Evolutionary conservation across 352 stramenopile genomes (phyloP), one percentile per base, ranked within the genome.

Genomic region (Globisporangium emineosum): DNA sequence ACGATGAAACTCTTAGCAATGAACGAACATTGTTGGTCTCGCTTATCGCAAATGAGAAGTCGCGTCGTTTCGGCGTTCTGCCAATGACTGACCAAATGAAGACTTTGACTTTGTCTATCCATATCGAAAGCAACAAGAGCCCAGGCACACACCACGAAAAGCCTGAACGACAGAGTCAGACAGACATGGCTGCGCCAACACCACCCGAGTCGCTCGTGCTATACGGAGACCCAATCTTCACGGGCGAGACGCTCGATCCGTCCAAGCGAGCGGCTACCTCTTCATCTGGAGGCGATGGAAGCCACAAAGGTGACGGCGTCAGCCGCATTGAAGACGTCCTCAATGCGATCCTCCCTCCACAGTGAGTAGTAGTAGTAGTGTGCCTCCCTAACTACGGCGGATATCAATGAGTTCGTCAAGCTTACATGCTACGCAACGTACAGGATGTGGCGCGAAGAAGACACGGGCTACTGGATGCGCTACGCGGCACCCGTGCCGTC

Each of bases 141-240:
- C 23, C 30, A 70, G 35, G 23, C 13, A 53, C 43, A 42, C 12
- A n/a, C n/a, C n/a, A n/a, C n/a, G n/a, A n/a, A n/a, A n/a, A n/a
- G n/a, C n/a, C n/a, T n/a, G n/a, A 32, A 32, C 29, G 29, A 29
- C 8, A 47, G 17, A 12, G 7, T 9, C 27, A 15, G 9, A 30
- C 25, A 60, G 19, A 51, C 12, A 90, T 90, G 83, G 58, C 79
- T n/a, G 69, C 73, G 6, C 86, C 83, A 3, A 79, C 62, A 27
- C 87, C 83, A 49, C 91, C 91, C 40, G 86, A 96, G 72, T 96
- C 81, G 32, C 79, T 98, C 9, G 81, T 98, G 64, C 90, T 90
- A 52, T 97, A 93, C 71, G 83, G 90, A 23, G 85, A 93, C 35
- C 89, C 91, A 30, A 94, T 98, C 69, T 98, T 97, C 71, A 95